Evolutionary conservation across 148 eudicot genomes (phyloP).

Genomic region (Dianthus caryophyllus): DNA sequence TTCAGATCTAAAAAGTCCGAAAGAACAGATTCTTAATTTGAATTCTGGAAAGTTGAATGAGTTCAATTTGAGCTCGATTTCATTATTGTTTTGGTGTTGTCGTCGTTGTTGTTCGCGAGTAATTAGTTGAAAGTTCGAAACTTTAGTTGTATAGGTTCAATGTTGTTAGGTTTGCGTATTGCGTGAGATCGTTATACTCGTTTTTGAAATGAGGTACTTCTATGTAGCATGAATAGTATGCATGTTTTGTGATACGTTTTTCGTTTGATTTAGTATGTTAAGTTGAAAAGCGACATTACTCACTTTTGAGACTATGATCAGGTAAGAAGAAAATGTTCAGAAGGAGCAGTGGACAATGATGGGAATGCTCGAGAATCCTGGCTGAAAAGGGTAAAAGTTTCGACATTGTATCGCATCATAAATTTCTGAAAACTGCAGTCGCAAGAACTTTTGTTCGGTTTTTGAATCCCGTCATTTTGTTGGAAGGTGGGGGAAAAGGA

Average conservation of each 20-base stretch:
- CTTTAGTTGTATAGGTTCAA: too few species aligned
- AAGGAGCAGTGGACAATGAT: conserved; percentile 17
- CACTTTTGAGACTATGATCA: conserved; percentile 21
- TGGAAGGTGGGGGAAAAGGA: conserved; percentile 80
- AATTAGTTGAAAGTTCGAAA: too few species aligned
- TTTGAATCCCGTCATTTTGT: conserved; percentile 12
- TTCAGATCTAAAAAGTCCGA: too few species aligned
- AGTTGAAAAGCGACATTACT: background rate
- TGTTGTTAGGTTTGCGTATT: background rate
- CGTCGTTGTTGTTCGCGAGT: too few species aligned
- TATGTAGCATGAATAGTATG: background rate
- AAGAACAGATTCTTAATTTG: too few species aligned
- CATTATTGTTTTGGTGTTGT: too few species aligned
- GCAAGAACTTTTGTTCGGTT: background rate
- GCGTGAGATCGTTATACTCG: too few species aligned
- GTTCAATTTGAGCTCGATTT: too few species aligned
- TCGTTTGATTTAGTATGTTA: background rate
- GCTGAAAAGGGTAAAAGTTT: conserved; percentile 60
- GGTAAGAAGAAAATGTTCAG: conserved; percentile 67
- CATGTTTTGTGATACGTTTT: background rate
- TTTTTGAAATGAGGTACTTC: too few species aligned
- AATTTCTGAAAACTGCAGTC: background rate
- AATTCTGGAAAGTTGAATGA: too few species aligned
- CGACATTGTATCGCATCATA: background rate
- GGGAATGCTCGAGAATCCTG: conserved; percentile 28